phyloP scores from a whole-genome alignment of 1,139 yeast genomes.

The Debaryomycetaceae sp. region DNA sequence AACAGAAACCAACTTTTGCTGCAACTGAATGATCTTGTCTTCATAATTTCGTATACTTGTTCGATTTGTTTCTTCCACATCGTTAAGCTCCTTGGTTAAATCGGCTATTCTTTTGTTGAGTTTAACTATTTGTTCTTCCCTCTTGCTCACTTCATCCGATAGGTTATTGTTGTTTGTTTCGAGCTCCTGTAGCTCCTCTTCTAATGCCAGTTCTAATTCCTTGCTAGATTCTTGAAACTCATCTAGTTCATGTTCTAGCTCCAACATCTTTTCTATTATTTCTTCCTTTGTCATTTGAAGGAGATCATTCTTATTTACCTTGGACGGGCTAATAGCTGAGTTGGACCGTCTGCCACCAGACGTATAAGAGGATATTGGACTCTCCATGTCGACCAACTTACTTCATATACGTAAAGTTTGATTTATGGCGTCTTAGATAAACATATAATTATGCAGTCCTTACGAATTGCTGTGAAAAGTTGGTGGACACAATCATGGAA shows the following conservation, averaged over 20 bases:
- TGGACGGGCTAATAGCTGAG: neutral
- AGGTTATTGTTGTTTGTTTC: slow-evolving; percentile 25
- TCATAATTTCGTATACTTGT: slow-evolving; percentile 18
- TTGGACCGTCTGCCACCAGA: neutral
- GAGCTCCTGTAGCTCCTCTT: slow-evolving; percentile 36
- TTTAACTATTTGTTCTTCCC: slow-evolving; percentile 13
- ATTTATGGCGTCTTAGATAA: neutral
- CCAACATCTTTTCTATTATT: slow-evolving; percentile 27
- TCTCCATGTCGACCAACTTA: neutral
- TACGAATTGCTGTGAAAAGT: neutral
- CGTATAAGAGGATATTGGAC: neutral
- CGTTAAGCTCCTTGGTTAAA: slow-evolving; percentile 21
- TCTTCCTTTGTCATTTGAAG: slow-evolving; percentile 22
- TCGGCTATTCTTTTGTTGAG: slow-evolving; percentile 11
- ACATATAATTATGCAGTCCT: neutral
- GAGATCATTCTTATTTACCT: neutral
- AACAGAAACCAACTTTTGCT: slow-evolving; percentile 32
- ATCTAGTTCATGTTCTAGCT: slow-evolving; percentile 32
- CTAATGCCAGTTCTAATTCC: slow-evolving; percentile 44
- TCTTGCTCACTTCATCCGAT: slow-evolving; percentile 12
- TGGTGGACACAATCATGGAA: neutral
- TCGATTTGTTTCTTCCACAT: slow-evolving; percentile 17
- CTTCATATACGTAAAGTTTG: neutral
- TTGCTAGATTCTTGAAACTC: slow-evolving; percentile 45
- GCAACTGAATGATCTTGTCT: slow-evolving; percentile 19